Conservation (phyloP, 129 eudicot species). For the Lonicera japonica region DNA sequence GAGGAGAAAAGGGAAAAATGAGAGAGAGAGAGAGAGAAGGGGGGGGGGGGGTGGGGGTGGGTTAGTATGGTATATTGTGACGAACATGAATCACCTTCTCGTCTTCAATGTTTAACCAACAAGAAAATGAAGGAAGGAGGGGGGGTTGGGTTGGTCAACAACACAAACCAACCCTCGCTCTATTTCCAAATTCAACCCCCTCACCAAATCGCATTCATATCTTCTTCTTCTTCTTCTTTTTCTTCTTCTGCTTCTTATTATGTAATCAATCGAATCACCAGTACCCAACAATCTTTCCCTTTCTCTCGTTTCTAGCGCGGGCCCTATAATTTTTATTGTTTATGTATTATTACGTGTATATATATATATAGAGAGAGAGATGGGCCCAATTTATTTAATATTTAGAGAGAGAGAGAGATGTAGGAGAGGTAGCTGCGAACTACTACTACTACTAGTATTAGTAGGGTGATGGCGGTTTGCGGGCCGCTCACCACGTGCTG, state of each 20-base stretch:
- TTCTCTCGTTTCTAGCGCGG: neutral
- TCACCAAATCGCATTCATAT: no score
- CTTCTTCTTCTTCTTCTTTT: neutral
- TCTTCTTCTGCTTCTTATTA: no score
- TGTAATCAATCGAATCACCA: neutral
- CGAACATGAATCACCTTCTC: neutral
- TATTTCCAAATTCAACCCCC: no score
- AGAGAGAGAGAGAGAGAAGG: no score
- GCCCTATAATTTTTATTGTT: neutral
- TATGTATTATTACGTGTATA: no score
- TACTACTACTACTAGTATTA: neutral
- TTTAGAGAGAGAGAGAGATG: neutral
- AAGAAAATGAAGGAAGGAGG: no score
- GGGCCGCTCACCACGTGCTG: conserved; percentile 4
- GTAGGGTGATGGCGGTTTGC: neutral
- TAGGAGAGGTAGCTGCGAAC: neutral
- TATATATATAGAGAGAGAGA: neutral
- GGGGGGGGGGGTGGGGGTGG: neutral
- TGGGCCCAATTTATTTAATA: neutral
- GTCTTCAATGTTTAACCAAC: neutral
- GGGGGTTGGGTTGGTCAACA: neutral
- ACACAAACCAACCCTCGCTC: neutral
- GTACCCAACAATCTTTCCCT: neutral
- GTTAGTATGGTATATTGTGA: no score
- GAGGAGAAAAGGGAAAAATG: no score